phyloP scores from a whole-genome alignment of 495 filamentous ascomycete genomes.

The Xylaria longipes region DNA sequence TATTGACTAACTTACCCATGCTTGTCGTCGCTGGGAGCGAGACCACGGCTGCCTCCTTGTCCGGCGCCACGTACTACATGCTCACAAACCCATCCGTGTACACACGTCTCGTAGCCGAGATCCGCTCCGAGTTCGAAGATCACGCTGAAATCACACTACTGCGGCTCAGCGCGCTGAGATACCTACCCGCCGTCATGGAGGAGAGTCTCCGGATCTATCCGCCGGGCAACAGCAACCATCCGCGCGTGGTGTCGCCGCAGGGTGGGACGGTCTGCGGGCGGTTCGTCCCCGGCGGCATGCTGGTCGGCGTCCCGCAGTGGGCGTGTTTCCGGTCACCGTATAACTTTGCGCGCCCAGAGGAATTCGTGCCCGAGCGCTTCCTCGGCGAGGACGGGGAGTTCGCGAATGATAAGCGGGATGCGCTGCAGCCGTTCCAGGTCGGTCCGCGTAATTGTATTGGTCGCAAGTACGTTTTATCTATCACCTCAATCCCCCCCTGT shows the following conservation, averaged over 20 bases:
- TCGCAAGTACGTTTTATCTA: background rate
- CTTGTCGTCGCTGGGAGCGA: background rate
- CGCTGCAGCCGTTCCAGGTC: background rate
- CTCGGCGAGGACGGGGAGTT: background rate
- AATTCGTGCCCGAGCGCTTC: background rate
- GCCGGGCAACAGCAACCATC: constrained; percentile 50
- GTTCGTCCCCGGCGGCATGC: constrained; percentile 22
- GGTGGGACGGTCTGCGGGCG: constrained; percentile 35
- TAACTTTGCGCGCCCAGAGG: background rate
- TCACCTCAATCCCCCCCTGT: too few relatives aligned
- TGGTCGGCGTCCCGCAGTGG: background rate
- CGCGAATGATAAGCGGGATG: background rate
- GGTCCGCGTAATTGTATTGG: background rate
- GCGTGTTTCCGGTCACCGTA: background rate
- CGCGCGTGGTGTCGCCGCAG: constrained; percentile 34
- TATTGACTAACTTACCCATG: background rate
- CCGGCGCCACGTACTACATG: background rate
- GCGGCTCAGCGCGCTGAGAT: constrained; percentile 23
- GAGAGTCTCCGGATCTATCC: constrained; percentile 65
- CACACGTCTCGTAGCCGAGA: background rate
- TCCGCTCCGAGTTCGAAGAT: background rate
- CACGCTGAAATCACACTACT: background rate
- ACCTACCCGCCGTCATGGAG: constrained; percentile 59
- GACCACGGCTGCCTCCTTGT: background rate
- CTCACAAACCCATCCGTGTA: constrained; percentile 14